Percentiles rank a stretch among this genome's conserved stretches.
phyloP scores from a whole-genome alignment of 371 early-diverging fungal genomes.

The Capniomyces stellatus region DNA sequence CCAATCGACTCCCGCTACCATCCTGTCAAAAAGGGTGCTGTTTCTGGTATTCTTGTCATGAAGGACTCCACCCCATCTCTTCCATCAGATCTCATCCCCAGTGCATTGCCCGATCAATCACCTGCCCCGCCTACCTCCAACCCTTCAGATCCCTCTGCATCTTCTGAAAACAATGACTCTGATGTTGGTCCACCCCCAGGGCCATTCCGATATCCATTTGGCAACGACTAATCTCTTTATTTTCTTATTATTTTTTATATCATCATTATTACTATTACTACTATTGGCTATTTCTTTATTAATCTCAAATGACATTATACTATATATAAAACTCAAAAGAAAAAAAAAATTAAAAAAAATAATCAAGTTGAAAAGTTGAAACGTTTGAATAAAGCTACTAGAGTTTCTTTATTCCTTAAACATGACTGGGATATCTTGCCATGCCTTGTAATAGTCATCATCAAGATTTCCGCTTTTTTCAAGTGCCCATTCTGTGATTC shows the following conservation, averaged over 20 bases:
- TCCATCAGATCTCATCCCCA: conserved; percentile 30
- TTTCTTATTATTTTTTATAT: not conserved
- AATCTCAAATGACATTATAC: too few species aligned
- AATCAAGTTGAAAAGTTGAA: not conserved
- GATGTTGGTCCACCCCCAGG: conserved; percentile 46
- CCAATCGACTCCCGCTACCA: conserved; percentile 64
- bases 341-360: not conserved
- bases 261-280: not conserved
- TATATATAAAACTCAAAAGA: not conserved
- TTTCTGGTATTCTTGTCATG: conserved; percentile 21
- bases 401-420: conserved; percentile 4
- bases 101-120: conserved; percentile 8
- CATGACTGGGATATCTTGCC: conserved; percentile 31
- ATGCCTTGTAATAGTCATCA: conserved; percentile 57
- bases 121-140: conserved; percentile 1
- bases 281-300: not conserved
- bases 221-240: conserved; percentile 8
- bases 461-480: conserved; percentile 50
- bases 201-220: conserved; percentile 75
- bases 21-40: conserved; percentile 57
- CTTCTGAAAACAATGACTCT: conserved; percentile 19
- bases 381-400: not conserved
- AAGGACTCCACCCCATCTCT: conserved; percentile 24
- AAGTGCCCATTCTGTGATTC: conserved; percentile 70
- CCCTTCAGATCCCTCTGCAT: not conserved